A percentile compares a stretch with the other conserved stretches of the same genome.
Conservation (phyloP, 2,329 filamentous ascomycete genomes). For the Colletotrichum truncatum region DNA sequence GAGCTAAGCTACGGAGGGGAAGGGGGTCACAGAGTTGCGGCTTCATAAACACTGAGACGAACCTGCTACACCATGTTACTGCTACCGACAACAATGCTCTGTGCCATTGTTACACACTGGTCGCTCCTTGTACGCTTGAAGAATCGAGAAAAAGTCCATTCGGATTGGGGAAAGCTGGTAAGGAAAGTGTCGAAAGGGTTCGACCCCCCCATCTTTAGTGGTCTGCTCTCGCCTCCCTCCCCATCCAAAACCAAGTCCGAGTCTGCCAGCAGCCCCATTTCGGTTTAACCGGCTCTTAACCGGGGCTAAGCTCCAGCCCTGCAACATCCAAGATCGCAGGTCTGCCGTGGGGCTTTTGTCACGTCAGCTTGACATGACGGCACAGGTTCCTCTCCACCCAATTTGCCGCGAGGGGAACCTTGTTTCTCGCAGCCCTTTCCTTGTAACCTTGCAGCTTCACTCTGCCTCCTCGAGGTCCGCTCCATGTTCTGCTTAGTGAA, state of each 20-base stretch:
- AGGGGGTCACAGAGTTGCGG: neutral
- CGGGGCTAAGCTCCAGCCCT: conserved; percentile 18
- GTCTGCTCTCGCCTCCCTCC: too few species aligned
- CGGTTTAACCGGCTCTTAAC: conserved; percentile 23
- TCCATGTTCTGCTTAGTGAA: neutral
- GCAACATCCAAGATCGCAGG: conserved; percentile 2
- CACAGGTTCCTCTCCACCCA: conserved; percentile 16
- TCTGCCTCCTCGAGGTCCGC: conserved; percentile 1
- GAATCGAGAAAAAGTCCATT: neutral
- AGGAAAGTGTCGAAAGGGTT: too few species aligned
- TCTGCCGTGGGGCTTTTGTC: conserved; percentile 19
- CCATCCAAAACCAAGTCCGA: neutral
- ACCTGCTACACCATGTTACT: conserved; percentile 9
- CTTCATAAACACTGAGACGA: conserved; percentile 18
- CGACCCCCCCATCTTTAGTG: too few species aligned
- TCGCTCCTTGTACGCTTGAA: neutral
- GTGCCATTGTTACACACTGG: conserved; percentile 15
- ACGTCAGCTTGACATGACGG: conserved; percentile 29
- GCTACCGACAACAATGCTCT: neutral
- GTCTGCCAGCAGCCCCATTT: neutral
- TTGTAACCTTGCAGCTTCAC: conserved; percentile 16
- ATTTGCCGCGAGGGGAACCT: conserved; percentile 21
- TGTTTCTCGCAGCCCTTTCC: neutral
- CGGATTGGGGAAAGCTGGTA: too few species aligned
- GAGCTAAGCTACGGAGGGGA: neutral